Evolutionary conservation across 2,329 filamentous ascomycete genomes (phyloP), one percentile per base, ranked within the genome.

Genomic region (Fusarium virguliforme): DNA sequence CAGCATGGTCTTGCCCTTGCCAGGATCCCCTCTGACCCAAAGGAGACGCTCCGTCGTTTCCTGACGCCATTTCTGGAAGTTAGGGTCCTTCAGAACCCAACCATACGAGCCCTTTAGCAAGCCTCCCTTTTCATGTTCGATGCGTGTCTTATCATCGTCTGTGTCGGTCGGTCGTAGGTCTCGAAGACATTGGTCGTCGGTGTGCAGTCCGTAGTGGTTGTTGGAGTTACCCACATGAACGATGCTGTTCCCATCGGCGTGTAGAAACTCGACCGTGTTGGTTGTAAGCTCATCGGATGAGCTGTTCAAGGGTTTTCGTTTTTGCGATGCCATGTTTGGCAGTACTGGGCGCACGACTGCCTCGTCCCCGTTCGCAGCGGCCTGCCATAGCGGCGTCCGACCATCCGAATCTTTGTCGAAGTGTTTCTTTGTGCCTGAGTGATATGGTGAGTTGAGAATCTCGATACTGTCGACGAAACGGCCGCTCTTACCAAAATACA

Each of bases 1-100:
- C 3, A 24, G 37, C 50, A 62, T 62, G 13, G 60, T 62, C 13
- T 61, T 54, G 10, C 58, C 48, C n/a, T 61, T 61, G 18, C 58
- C 58, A 4, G 58, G 58, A 15, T 55, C 51, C 2, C 51, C 35
- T 4, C 18, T 38, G 34, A 61, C n/a, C 37, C 41, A 34, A 40
- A 22, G 41, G 6, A 35, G 26, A 6, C 43, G 15, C 7, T 4
- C 7, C 2, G n/a, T 2, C 13, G 22, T 10, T 8, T 28, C 26
- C 10, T 41, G 12, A 4, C 13, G 3, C 51, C 51, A 57, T 41
- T 48, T 13, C 22, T 34, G 13, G 26, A 62, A 57, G 0, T 48
- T 18, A 3, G 38, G 26, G 26, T 26, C 12, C 22, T 57, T 12
- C 2, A 62, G 53, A 18, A 57, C 56, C 60, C 41, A 62, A 4